Base-by-base conservation (phyloP, 129 eudicot species). In the Calendula officinalis region DNA sequence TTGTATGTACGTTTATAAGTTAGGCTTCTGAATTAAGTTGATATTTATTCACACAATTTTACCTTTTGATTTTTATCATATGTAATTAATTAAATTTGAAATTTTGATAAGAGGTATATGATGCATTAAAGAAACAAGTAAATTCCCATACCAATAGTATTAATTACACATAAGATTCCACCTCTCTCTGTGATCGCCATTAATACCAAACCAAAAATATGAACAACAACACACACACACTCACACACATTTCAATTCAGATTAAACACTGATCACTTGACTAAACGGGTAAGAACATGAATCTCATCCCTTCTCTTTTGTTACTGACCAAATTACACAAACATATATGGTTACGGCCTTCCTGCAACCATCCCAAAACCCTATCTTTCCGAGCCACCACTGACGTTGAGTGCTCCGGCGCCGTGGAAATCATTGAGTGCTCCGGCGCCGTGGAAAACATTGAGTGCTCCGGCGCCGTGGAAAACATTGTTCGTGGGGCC, bases 301-400 rank as follows among this genome's bases (percentile, higher is more conserved):
- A 75, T 43, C 63, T 88, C 60, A 56, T 70, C 71, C 83, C 92
- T 70, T 84, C 81, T n/a, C 47, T 88, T 4, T 72, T 81, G 76
- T 30, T 73, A 56, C 81, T 67, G 54, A 74, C 67, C 70, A 81
- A 70, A 55, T 39, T 6, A 33, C 74, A 77, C 67, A 66, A 54
- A 36, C 62, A 66, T 10, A 8, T 58, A 57, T 84, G 86, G 77
- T 80, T 80, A 45, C 82, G 96, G 87, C 94, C 92, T 8, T 80
- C 90, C 4, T 86, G 95, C 81, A 81, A 72, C 30, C 83, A 82
- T n/a, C 83, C 97, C 6, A 72, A 65, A 60, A 90, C 97, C 59
- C 74, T 70, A 6, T 90, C 97, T 34, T 86, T 90, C 16, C 71
- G 92, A 65, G 83, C 78, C 53, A 43, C 62, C 48, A 59, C 38